A percentile compares a stretch with the other conserved stretches of the same genome.
Conservation (phyloP, 2,329 filamentous ascomycete genomes). For the Sarocladium kiliense region DNA sequence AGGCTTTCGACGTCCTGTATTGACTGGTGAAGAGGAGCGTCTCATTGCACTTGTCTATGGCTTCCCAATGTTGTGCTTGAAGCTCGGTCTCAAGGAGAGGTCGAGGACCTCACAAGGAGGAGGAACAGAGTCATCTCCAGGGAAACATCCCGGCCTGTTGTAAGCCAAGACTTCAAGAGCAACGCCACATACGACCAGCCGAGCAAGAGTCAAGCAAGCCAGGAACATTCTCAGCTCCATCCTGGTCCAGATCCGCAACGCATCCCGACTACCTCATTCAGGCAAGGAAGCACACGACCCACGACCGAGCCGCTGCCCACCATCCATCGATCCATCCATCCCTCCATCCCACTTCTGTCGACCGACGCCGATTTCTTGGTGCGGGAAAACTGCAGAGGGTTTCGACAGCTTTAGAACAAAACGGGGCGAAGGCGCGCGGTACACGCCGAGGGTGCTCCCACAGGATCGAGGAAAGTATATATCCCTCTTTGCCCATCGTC, state of each 20-base stretch:
- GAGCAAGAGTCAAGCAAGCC: neutral
- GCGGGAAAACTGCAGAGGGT: neutral
- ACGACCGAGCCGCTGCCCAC: neutral
- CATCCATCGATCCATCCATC: neutral
- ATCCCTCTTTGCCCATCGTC: neutral
- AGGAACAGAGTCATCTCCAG: neutral
- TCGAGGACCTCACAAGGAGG: neutral
- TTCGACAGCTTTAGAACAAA: neutral
- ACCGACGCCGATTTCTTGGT: neutral
- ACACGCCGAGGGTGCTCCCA: neutral
- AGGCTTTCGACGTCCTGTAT: neutral
- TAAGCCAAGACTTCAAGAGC: constrained; percentile 3
- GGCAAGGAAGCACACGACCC: constrained; percentile 6
- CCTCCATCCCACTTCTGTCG: neutral
- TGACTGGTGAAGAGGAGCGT: neutral
- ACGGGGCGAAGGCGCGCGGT: neutral
- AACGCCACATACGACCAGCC: constrained; percentile 1
- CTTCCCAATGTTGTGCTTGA: neutral
- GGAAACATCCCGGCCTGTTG: neutral
- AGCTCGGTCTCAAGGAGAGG: neutral
- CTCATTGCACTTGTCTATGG: neutral
- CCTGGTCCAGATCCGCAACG: constrained; percentile 1
- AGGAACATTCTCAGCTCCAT: neutral
- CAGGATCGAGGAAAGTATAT: constrained; percentile 1
- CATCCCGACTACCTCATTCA: neutral